phyloP scores from a whole-genome alignment of 495 filamentous ascomycete genomes.

The Neurospora sp. region DNA sequence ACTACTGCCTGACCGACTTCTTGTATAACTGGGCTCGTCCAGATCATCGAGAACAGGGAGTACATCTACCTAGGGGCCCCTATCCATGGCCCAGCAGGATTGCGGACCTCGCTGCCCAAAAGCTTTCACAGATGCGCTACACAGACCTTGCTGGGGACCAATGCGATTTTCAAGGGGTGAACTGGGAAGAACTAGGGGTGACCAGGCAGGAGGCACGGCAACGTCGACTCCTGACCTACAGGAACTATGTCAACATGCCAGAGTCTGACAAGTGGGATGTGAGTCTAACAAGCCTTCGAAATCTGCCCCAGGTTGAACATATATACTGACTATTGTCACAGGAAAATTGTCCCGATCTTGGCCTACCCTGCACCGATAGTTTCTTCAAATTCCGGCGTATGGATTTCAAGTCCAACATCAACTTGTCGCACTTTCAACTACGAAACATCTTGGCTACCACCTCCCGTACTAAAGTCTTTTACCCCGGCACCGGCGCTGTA shows the following conservation, averaged over 20 bases:
- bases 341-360: conserved; percentile 21
- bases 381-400: conserved; percentile 66
- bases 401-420: conserved; percentile 53
- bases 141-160: conserved; percentile 45
- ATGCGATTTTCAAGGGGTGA: conserved; percentile 70
- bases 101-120: conserved; percentile 6
- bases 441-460: conserved; percentile 71
- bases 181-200: conserved; percentile 59
- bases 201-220: conserved; percentile 49
- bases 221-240: conserved; percentile 46
- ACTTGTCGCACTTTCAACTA: conserved; percentile 78
- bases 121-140: conserved; percentile 20
- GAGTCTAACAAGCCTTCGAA: conserved; percentile 9
- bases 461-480: conserved; percentile 67
- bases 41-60: conserved; percentile 4
- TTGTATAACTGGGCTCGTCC: conserved; percentile 23
- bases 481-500: conserved; percentile 54
- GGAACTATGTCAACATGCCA: conserved; percentile 45
- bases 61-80: neutral
- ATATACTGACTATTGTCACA: conserved; percentile 4
- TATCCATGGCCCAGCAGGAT: conserved; percentile 17
- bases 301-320: neutral
- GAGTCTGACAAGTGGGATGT: conserved; percentile 30
- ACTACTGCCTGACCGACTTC: conserved; percentile 21
- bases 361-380: conserved; percentile 36